Evolutionary conservation across 1,284 basidiomycete species (phyloP).

Genomic region (Stereum hirsutum): DNA sequence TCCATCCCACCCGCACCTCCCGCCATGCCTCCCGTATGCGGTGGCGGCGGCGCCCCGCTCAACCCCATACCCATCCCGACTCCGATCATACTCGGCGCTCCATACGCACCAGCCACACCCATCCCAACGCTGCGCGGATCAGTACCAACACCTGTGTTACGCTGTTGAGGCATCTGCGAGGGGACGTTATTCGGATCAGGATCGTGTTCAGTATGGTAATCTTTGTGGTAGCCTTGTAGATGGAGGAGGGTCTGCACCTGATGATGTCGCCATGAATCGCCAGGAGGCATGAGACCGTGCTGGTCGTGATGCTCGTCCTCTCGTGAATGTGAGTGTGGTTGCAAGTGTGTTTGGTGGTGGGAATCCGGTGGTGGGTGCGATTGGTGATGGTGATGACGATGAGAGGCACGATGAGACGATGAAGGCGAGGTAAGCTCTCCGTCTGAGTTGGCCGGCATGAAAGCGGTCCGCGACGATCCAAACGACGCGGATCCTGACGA

Average conservation of each 20-base stretch:
- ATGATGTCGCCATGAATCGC: too few relatives aligned
- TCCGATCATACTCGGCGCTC: not conserved
- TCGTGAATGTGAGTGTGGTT: not conserved
- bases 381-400: not conserved
- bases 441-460: too few relatives aligned
- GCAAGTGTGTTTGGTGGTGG: not conserved
- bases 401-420: too few relatives aligned
- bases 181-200: too few relatives aligned
- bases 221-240: too few relatives aligned
- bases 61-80: constrained; percentile 2
- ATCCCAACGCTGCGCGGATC: not conserved
- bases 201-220: too few relatives aligned
- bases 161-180: too few relatives aligned
- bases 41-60: too few relatives aligned
- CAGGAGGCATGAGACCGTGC: too few relatives aligned
- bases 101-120: not conserved
- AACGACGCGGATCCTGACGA: too few relatives aligned
- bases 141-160: not conserved
- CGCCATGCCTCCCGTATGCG: constrained; percentile 3
- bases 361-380: not conserved
- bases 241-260: too few relatives aligned
- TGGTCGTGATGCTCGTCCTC: not conserved
- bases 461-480: not conserved
- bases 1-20: constrained; percentile 15
- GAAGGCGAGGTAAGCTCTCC: too few relatives aligned